Conservation (phyloP, 371 early-diverging fungal genomes). For the Choanephora cucurbitarum region DNA sequence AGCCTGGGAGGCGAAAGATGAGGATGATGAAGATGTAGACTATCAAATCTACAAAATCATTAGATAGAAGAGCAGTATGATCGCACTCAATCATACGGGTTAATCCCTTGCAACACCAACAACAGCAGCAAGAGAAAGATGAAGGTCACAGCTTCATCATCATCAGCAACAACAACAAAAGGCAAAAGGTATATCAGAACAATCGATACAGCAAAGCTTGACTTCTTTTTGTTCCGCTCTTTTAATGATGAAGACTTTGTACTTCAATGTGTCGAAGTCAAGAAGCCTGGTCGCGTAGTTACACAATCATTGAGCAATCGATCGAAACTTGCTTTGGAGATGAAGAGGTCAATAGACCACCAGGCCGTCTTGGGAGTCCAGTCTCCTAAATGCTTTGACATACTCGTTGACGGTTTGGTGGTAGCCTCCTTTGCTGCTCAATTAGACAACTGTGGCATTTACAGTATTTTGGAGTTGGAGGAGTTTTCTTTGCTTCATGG, state of each 20-base stretch:
- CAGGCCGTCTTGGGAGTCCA: neutral
- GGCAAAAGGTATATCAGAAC: neutral
- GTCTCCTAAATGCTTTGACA: neutral
- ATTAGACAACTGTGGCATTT: neutral
- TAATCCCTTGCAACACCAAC: neutral
- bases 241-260: neutral
- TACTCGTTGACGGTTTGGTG: neutral
- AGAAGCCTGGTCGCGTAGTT: neutral
- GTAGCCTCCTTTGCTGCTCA: neutral
- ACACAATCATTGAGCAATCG: neutral
- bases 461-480: neutral
- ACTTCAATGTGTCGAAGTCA: neutral
- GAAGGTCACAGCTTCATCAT: neutral
- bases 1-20: too few relatives aligned
- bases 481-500: neutral
- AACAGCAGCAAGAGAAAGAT: neutral
- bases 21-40: too few relatives aligned
- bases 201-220: neutral
- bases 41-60: too few relatives aligned
- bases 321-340: neutral
- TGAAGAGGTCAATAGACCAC: too few relatives aligned
- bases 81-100: neutral
- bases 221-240: neutral
- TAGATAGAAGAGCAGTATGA: too few relatives aligned
- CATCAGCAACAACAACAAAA: neutral